phyloP scores from a whole-genome alignment of 306 rosid genomes.

The Nissolia schottii region DNA sequence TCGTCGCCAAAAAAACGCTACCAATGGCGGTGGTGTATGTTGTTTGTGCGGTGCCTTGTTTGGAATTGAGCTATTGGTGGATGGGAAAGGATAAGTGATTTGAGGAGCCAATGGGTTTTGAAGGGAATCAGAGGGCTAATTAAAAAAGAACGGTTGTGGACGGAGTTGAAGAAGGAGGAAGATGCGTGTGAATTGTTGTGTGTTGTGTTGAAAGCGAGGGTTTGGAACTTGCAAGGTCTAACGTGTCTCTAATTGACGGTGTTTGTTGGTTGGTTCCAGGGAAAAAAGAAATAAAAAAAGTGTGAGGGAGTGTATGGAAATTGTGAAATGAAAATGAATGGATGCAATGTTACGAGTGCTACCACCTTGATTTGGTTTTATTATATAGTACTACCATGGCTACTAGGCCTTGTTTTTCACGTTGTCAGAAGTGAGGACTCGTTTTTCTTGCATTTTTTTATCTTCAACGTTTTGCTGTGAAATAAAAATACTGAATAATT shows the following conservation, averaged over 20 bases:
- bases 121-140: slow-evolving; percentile 3
- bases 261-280: not conserved
- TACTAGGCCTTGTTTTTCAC: slow-evolving; percentile 31
- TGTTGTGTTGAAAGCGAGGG: not conserved
- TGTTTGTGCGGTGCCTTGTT: not conserved
- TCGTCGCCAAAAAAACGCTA: not conserved
- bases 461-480: not conserved
- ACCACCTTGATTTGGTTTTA: not conserved
- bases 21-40: not conserved
- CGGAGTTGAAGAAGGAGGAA: not conserved
- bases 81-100: not conserved
- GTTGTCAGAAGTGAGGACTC: not conserved
- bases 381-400: not conserved
- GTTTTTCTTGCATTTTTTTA: slow-evolving; percentile 15
- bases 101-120: slow-evolving; percentile 8
- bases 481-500: not conserved
- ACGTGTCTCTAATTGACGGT: slow-evolving; percentile 14
- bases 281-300: not conserved
- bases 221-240: not conserved
- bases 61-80: not conserved
- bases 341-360: not conserved
- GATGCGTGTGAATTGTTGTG: slow-evolving; percentile 23
- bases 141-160: not conserved
- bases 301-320: too few species aligned
- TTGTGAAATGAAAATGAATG: too few species aligned